phyloP scores from a whole-genome alignment of 192 early-diverging fungal species.

The Pilaira anomala region DNA sequence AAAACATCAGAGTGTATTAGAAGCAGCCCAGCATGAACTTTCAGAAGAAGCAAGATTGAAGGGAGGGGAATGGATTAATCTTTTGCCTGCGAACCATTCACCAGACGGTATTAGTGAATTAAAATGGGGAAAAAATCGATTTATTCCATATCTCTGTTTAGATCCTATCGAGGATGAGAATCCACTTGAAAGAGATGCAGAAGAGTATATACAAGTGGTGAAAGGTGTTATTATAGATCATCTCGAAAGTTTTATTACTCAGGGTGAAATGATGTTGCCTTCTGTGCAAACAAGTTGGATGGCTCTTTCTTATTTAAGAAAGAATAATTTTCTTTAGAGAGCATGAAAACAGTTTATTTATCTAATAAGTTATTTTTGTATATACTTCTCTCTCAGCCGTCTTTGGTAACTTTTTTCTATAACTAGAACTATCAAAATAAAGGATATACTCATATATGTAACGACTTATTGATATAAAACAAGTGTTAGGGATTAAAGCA shows the following conservation, averaged over 20 bases:
- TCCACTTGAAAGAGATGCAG: conserved; percentile 46
- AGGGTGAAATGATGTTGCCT: conserved; percentile 46
- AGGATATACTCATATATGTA: too few relatives aligned
- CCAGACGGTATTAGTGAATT: conserved; percentile 49
- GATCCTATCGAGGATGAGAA: conserved; percentile 41
- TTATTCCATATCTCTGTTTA: conserved; percentile 54
- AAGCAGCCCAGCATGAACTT: conserved; percentile 51
- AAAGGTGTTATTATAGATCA: conserved; percentile 31
- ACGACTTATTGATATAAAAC: too few relatives aligned
- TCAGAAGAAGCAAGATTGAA: conserved; percentile 58
- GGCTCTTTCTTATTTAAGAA: conserved; percentile 42
- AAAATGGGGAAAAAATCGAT: conserved; percentile 59
- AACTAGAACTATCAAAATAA: too few relatives aligned
- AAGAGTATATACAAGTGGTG: conserved; percentile 46
- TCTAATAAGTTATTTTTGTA: too few relatives aligned
- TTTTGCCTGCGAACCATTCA: conserved; percentile 41
- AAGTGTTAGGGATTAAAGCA: too few relatives aligned
- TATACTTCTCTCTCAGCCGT: too few relatives aligned
- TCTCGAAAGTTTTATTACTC: conserved; percentile 34
- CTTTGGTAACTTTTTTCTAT: too few relatives aligned
- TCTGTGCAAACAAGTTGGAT: conserved; percentile 49
- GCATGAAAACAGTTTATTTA: too few relatives aligned
- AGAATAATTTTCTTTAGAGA: too few relatives aligned
- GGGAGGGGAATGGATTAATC: conserved; percentile 44
- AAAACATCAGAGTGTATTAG: conserved; percentile 49